phyloP scores from a whole-genome alignment of 768 basidiomycete genomes.

The Hypholoma sublateritium region DNA sequence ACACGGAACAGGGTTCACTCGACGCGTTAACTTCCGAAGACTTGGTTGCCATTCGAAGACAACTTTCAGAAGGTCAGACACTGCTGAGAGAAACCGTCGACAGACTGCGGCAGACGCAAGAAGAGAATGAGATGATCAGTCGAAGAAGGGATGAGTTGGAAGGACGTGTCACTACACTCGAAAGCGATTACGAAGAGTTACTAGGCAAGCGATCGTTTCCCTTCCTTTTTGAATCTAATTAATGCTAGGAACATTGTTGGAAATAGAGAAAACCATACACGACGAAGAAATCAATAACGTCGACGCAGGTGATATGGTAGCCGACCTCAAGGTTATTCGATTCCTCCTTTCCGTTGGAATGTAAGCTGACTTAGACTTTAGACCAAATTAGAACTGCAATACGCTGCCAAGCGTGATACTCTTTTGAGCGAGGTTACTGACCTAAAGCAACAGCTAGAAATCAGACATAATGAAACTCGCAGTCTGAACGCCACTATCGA shows the following conservation, averaged over 20 bases:
- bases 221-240: background rate
- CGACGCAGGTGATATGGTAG: constrained; percentile 80
- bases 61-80: constrained; percentile 86
- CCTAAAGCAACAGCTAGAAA: constrained; percentile 87
- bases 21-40: constrained; percentile 73
- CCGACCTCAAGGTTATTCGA: constrained; percentile 80
- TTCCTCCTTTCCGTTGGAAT: constrained; percentile 2
- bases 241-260: background rate
- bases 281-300: constrained; percentile 86
- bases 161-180: constrained; percentile 72
- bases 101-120: constrained; percentile 83
- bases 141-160: constrained; percentile 89
- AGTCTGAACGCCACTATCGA: constrained; percentile 85
- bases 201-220: constrained; percentile 61
- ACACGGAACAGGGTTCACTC: constrained; percentile 59
- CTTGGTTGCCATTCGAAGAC: constrained; percentile 77
- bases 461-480: constrained; percentile 80
- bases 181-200: constrained; percentile 95
- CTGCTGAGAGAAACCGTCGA: constrained; percentile 88
- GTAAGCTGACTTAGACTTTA: constrained; percentile 31
- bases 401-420: constrained; percentile 88
- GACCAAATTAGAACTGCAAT: constrained; percentile 94
- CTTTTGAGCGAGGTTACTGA: constrained; percentile 82
- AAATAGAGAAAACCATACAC: constrained; percentile 84
- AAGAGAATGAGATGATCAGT: constrained; percentile 85